Base-by-base conservation (phyloP, 345 rosid species). In the Salix arbutifolia region DNA sequence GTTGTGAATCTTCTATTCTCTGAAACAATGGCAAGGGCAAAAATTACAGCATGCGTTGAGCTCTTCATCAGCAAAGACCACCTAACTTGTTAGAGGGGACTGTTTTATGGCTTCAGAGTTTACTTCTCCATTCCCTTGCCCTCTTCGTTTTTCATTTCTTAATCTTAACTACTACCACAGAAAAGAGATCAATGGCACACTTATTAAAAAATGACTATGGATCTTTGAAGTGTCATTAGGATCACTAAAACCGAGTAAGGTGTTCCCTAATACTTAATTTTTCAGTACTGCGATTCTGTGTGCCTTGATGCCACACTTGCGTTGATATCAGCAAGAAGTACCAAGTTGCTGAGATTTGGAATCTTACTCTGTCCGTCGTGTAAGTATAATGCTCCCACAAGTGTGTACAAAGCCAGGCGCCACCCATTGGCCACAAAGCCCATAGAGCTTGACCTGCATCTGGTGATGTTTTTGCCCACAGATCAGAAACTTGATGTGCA, bases 371-470 rank as follows among this genome's bases (percentile, higher is more conserved):
- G 86, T 96, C 97, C 90, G 86, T 62, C 8, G 97, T 90, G 82
- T 89, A 96, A 31, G 81, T 73, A 78, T 92, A 96, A 77, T 96
- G 97, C 85, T 93, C 99, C 99, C 99, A 93, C 25, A 91, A 86
- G 85, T 92, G 99, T 30, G 94, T 90, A 76, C 95, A 93, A 70
- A 96, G 96, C 98, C 99, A 96, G 33, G 98, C 91, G 72, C 99
- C 99, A 61, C 99, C 99, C 98, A 96, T 96, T 26, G 96, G 98
- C 99, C 99, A 96, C 31, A 96, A 71, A 21, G 94, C 93, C 94
- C 93, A 96, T 50, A 82, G 83, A 73, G 88, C 97, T 17, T 90
- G 72, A 65, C 99, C 97, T 66, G 71, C 75, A 87, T 87, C 90
- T 16, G 91, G 89, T 28, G 99, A 96, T 75, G 98, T 84, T 84